Conservation (phyloP, 2,329 filamentous ascomycete genomes). For the Botrytis cinerea region DNA sequence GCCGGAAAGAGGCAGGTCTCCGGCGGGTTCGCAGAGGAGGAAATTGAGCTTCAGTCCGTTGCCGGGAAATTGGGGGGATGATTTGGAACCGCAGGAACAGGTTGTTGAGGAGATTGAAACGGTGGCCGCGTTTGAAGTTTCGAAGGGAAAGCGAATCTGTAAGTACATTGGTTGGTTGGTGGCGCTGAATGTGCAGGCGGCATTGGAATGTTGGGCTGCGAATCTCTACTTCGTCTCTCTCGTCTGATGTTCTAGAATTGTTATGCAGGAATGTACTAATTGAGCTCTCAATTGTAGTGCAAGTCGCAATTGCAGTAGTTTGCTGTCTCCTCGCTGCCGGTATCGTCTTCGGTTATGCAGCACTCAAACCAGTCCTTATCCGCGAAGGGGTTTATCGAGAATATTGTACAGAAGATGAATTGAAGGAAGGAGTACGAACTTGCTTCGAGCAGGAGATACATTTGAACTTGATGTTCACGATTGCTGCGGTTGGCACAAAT, state of each 20-base stretch:
- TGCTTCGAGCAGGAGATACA: slow-evolving; percentile 63
- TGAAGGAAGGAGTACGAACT: slow-evolving; percentile 51
- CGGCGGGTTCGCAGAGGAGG: slow-evolving; percentile 21
- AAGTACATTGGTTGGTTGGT: slow-evolving; percentile 24
- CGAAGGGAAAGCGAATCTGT: slow-evolving; percentile 43
- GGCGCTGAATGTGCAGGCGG: neutral
- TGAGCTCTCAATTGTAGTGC: slow-evolving; percentile 50
- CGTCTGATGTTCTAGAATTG: neutral
- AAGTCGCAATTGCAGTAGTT: slow-evolving; percentile 67
- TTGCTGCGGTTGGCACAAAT: slow-evolving; percentile 85
- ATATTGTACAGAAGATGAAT: slow-evolving; percentile 57
- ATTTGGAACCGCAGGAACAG: slow-evolving; percentile 17
- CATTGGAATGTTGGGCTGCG: neutral
- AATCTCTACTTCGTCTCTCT: neutral
- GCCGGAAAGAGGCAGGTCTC: slow-evolving; percentile 32
- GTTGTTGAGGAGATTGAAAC: slow-evolving; percentile 20
- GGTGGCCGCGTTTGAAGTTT: slow-evolving; percentile 45
- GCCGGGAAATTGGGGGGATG: slow-evolving; percentile 30
- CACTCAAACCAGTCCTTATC: slow-evolving; percentile 79
- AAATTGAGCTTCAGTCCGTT: slow-evolving; percentile 37
- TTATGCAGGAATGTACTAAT: neutral
- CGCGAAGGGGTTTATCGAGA: slow-evolving; percentile 70
- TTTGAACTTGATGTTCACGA: slow-evolving; percentile 90
- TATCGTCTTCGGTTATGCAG: slow-evolving; percentile 81
- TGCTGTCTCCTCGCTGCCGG: slow-evolving; percentile 79